phyloP scores from a whole-genome alignment of 83 land plant species.

The Larix sibirica region DNA sequence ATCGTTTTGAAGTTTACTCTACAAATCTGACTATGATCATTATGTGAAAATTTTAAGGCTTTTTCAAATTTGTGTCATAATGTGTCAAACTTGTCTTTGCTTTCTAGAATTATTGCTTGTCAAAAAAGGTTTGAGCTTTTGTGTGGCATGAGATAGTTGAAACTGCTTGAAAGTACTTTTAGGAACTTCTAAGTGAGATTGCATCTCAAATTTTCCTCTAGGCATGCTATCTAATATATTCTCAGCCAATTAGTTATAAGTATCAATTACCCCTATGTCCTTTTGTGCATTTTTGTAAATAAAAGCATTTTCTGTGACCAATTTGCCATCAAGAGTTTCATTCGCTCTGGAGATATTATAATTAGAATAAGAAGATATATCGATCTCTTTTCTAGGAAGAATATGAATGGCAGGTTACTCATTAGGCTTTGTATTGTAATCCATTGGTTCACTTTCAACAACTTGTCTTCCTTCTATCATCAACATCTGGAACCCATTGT shows the following conservation, averaged over 20 bases:
- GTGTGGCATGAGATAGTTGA: background rate
- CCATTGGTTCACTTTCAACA: background rate
- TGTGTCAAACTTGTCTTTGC: constrained; percentile 22
- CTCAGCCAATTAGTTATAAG: background rate
- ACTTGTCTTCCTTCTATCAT: background rate
- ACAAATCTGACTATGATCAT: too few relatives aligned
- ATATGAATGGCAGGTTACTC: background rate
- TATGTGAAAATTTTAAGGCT: constrained; percentile 43
- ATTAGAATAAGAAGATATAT: background rate
- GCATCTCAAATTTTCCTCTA: background rate
- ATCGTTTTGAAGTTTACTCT: constrained; percentile 67
- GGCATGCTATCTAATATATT: background rate
- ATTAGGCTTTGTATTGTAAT: background rate
- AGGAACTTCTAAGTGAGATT: background rate
- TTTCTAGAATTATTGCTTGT: background rate
- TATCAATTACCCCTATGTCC: background rate
- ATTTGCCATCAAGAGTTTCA: background rate
- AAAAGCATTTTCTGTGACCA: background rate
- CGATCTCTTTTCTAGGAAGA: background rate
- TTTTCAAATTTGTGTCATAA: constrained; percentile 56
- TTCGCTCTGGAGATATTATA: background rate
- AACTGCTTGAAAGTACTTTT: background rate
- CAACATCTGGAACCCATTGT: background rate
- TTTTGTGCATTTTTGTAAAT: background rate
- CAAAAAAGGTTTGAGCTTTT: background rate